Base-by-base conservation (phyloP, 495 filamentous ascomycete genomes). In the Rhizodiscina lignyota region DNA sequence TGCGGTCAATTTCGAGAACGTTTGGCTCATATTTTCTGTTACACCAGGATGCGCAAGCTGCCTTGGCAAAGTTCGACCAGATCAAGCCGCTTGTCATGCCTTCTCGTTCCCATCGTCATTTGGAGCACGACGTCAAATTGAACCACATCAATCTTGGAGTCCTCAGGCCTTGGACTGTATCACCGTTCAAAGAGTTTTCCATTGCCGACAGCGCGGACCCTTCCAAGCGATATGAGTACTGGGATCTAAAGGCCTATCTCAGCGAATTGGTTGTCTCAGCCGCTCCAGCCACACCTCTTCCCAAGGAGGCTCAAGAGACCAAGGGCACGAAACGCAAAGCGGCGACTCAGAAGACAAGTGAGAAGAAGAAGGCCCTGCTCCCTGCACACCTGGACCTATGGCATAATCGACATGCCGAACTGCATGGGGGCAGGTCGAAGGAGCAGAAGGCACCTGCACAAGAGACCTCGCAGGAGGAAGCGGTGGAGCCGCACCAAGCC, bases 71-170 rank as follows among this genome's bases (percentile, higher is more conserved):
- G 40, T 79, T 77, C 44, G 72, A 74, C 12, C 78, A 74, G 1
- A 72, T 77, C n/a, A n/a, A n/a, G n/a, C n/a, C n/a, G n/a, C n/a
- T n/a, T n/a, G n/a, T n/a, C n/a, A n/a, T n/a, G n/a, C n/a, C n/a
- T n/a, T n/a, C n/a, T n/a, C n/a, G n/a, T n/a, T n/a, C n/a, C n/a
- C n/a, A n/a, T n/a, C n/a, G n/a, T n/a, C n/a, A n/a, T n/a, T n/a
- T n/a, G n/a, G n/a, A n/a, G n/a, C n/a, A n/a, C n/a, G n/a, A n/a
- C n/a, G 79, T 87, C 21, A 59, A 70, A 30, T 66, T 83, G 19
- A 79, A 68, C 26, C 91, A 82, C 45, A 82, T 89, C 16, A 85
- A 94, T 35, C 71, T 80, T 4, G 84, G 85, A 17, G 83, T 93
- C 0, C 93, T 94, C 49, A 74, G 91, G 11, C 83, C 81, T 4